Evolutionary conservation across 352 stramenopile species (phyloP).

Genomic region (Pythium coloratum): DNA sequence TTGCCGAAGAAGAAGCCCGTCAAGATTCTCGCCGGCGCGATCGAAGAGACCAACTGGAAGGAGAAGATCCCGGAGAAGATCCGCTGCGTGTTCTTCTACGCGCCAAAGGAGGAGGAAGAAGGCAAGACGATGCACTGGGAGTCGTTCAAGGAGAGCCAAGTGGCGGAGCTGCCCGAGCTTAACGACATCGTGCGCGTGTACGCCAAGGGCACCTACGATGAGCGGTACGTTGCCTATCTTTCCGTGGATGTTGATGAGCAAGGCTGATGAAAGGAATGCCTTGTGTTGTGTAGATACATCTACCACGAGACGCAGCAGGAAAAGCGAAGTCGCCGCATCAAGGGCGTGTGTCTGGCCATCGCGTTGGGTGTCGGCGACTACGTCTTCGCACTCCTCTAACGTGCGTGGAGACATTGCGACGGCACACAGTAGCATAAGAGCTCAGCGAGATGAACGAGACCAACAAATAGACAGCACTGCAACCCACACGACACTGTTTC

Average conservation of each 20-base stretch:
- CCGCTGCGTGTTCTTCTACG: constrained; percentile 73
- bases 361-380: constrained; percentile 59
- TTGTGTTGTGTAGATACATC: constrained; percentile 32
- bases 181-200: constrained; percentile 62
- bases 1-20: constrained; percentile 47
- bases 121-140: constrained; percentile 59
- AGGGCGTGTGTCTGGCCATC: constrained; percentile 48
- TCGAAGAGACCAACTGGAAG: constrained; percentile 66
- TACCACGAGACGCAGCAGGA: constrained; percentile 60
- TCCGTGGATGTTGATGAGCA: not conserved
- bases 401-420: not conserved
- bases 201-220: constrained; percentile 48
- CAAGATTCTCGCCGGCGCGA: constrained; percentile 48
- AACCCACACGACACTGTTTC: no score
- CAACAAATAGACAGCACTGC: not conserved
- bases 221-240: constrained; percentile 29
- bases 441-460: not conserved
- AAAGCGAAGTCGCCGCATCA: constrained; percentile 50
- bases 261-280: not conserved
- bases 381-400: constrained; percentile 29
- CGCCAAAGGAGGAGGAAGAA: constrained; percentile 57
- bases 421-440: not conserved
- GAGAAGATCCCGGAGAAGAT: constrained; percentile 75
- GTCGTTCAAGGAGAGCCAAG: constrained; percentile 61
- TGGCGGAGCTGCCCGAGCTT: constrained; percentile 56